Percentiles rank a stretch among this genome's conserved stretches.
Conservation (phyloP, 345 rosid species). For the Camelina laxa region DNA sequence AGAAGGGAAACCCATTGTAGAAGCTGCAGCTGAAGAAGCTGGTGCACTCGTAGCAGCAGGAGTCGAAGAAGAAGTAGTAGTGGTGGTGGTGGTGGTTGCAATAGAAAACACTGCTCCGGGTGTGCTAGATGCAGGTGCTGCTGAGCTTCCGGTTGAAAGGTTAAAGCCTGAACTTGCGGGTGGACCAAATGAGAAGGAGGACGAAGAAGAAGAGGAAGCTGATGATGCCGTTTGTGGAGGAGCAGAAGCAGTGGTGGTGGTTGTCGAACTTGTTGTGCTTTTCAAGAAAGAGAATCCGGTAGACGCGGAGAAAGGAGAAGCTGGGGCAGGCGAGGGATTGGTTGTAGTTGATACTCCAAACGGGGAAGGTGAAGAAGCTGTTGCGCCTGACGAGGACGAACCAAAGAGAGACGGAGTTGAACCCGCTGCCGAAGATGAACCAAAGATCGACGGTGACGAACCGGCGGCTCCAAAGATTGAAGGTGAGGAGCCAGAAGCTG, state of each 20-base stretch:
- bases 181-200: conserved; percentile 54
- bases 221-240: conserved; percentile 45
- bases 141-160: conserved; percentile 49
- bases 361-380: conserved; percentile 39
- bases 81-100: conserved; percentile 63
- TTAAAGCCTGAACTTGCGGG: conserved; percentile 53
- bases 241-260: conserved; percentile 41
- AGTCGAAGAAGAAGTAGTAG: conserved; percentile 52
- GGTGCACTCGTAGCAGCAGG: conserved; percentile 47
- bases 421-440: conserved; percentile 36
- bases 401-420: conserved; percentile 38
- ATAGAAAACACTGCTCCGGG: conserved; percentile 56
- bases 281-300: conserved; percentile 54
- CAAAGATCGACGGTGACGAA: conserved; percentile 36
- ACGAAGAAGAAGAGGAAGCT: conserved; percentile 40
- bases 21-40: conserved; percentile 53
- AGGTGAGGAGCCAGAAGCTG: conserved; percentile 23
- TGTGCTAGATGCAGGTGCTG: conserved; percentile 42
- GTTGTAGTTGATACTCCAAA: conserved; percentile 50
- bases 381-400: conserved; percentile 35
- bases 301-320: conserved; percentile 51
- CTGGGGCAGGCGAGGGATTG: conserved; percentile 39
- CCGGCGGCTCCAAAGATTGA: conserved; percentile 22
- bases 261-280: conserved; percentile 40
- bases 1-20: conserved; percentile 53